Conservation (phyloP, 2,329 filamentous ascomycete genomes). For the Fusarium pseudonygamai region DNA sequence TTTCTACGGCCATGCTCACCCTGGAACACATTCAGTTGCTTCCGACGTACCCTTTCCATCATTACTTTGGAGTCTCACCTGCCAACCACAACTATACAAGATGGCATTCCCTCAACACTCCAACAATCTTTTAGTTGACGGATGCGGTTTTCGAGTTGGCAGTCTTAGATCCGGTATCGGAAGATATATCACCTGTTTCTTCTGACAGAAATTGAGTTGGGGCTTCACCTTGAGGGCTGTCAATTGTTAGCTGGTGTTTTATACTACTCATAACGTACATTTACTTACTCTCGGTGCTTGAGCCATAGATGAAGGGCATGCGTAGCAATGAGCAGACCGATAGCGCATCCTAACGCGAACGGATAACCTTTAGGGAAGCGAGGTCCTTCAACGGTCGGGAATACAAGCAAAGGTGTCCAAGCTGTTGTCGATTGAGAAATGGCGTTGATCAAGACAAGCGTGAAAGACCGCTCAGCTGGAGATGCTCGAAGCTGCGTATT, state of each 20-base stretch:
- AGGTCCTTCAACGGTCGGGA: constrained; percentile 56
- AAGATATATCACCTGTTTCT: neutral
- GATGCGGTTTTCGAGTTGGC: neutral
- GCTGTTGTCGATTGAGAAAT: constrained; percentile 65
- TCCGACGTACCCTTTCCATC: fast-evolving
- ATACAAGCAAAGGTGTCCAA: constrained; percentile 64
- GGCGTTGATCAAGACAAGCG: constrained; percentile 60
- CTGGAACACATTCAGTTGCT: fast-evolving
- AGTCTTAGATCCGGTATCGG: neutral
- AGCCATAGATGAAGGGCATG: constrained; percentile 38
- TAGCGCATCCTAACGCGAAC: constrained; percentile 49
- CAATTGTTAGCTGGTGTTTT: neutral
- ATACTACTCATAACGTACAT: too few relatives aligned
- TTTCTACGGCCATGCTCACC: fast-evolving
- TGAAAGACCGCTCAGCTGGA: constrained; percentile 58
- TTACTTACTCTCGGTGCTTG: constrained; percentile 34
- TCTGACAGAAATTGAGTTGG: neutral
- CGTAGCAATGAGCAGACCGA: constrained; percentile 42
- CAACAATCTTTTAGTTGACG: neutral
- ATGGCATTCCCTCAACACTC: fast-evolving
- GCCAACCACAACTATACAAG: fast-evolving
- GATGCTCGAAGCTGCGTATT: constrained; percentile 59
- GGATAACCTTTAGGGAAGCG: constrained; percentile 55
- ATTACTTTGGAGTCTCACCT: fast-evolving
- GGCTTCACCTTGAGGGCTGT: neutral